Percentiles rank a stretch among this genome's conserved stretches.
These are phyloP conservation scores for Huiozyma sinensis DNA, from an alignment of 805 yeast genomes.

Conservation along the genomic window DNA sequence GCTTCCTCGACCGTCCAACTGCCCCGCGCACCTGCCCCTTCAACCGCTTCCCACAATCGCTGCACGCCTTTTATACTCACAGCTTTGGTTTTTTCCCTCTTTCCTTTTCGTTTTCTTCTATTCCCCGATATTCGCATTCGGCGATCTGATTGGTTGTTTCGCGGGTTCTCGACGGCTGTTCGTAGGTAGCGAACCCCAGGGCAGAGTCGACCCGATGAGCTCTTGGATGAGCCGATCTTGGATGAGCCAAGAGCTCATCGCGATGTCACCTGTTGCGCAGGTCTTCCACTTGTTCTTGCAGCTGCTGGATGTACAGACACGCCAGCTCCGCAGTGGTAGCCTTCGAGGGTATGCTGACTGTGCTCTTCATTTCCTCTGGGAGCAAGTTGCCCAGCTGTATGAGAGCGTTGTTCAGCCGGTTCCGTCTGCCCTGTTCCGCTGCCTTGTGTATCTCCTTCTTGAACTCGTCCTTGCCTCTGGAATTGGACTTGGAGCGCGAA, in stretches of 20 bases:
- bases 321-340: slow-evolving; percentile 95
- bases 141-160: too few species aligned
- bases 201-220: too few species aligned
- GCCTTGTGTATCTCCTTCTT: slow-evolving; percentile 53
- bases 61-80: neutral
- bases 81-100: neutral
- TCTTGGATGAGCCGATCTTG: too few species aligned
- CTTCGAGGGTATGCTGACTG: slow-evolving; percentile 63
- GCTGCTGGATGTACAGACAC: slow-evolving; percentile 47
- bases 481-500: neutral
- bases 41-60: too few species aligned
- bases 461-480: slow-evolving; percentile 5
- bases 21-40: too few species aligned
- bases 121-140: too few species aligned
- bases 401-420: slow-evolving; percentile 82
- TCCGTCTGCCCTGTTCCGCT: slow-evolving; percentile 94
- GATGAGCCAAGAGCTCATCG: too few species aligned
- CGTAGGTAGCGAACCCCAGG: too few species aligned
- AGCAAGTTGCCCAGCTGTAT: slow-evolving; percentile 59
- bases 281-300: slow-evolving; percentile 2
- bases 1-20: neutral
- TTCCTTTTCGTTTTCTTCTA: too few species aligned
- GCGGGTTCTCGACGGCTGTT: too few species aligned
- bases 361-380: slow-evolving; percentile 50
- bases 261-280: neutral